Conservation (phyloP, 2,329 filamentous ascomycete genomes). For the Corinectria fuckeliana region DNA sequence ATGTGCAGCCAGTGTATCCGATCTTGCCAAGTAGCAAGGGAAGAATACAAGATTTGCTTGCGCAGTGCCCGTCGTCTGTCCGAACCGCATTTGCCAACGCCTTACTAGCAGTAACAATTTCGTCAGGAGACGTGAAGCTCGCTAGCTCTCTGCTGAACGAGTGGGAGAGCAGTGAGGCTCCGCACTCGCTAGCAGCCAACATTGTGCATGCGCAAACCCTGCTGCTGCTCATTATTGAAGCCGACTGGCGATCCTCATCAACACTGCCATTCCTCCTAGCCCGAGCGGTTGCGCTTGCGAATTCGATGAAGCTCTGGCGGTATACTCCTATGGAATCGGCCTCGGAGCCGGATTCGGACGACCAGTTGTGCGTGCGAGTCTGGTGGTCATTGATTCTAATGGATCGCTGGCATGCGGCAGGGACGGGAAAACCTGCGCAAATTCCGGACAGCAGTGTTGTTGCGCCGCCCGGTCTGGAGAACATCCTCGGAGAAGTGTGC, state of each 20-base stretch:
- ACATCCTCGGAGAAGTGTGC: conserved; percentile 66
- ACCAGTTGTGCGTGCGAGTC: conserved; percentile 66
- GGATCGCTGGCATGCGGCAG: conserved; percentile 76
- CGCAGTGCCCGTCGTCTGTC: conserved; percentile 61
- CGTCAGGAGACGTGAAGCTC: conserved; percentile 50
- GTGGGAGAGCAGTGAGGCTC: conserved; percentile 55
- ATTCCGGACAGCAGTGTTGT: conserved; percentile 69
- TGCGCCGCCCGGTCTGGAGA: conserved; percentile 63
- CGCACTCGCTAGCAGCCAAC: conserved; percentile 49
- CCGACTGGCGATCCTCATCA: conserved; percentile 60
- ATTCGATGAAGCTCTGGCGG: conserved; percentile 66
- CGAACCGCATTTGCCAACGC: conserved; percentile 70
- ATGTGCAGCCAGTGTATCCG: conserved; percentile 72
- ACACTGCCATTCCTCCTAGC: conserved; percentile 61
- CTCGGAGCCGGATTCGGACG: conserved; percentile 64
- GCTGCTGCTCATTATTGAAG: conserved; percentile 69
- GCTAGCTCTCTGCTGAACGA: conserved; percentile 57
- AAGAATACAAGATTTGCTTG: conserved; percentile 62
- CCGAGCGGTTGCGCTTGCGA: conserved; percentile 69
- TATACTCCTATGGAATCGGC: conserved; percentile 52
- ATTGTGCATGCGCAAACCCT: conserved; percentile 71
- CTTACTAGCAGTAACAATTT: conserved; percentile 58
- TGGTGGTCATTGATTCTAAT: conserved; percentile 78
- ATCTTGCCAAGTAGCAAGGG: conserved; percentile 65
- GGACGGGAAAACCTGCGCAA: conserved; percentile 65